Base-by-base conservation (phyloP, 768 basidiomycete species). In the Lactarius sp. region DNA sequence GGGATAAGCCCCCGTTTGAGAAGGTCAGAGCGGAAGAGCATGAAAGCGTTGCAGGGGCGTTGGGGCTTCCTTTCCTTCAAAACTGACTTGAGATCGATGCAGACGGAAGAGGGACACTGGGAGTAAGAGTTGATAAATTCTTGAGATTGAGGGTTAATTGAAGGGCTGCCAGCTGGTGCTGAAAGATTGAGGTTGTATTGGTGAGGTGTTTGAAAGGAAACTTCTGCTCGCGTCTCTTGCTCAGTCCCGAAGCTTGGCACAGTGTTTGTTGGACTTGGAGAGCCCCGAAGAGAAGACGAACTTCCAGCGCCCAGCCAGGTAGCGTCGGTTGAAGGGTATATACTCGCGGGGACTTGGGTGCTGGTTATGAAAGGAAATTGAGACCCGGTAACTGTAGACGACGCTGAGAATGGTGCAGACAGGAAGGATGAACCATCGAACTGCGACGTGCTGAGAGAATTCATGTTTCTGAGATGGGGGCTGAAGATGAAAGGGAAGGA, bases 11-110 rank as follows among this genome's bases (percentile, higher is more conserved):
- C 74, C 2, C 72, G 75, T 66, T 79, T 78, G 12, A 84, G 74
- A 31, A 82, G 76, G 64, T 82, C 77, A 27, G 80, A 81, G 49
- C 84, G 77, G 72, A 79, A 85, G 54, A 85, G 73, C 66, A 85
- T 81, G 71, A 85, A 85, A 14, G 84, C 81, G 69, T 85, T 84
- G 14, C 81, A 71, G 0, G 84, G 80, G 7, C 83, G 77, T 37
- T 79, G 78, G 20, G 80, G 76, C 52, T 77, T 77, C 47, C 71
- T 67, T 16, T 57, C 22, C 27, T 66, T 53, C n/a, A 61, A 49
- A 16, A 51, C 51, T 4, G 49, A 33, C 31, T 51, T 44, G 39
- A 12, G 16, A 6, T 33, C 46, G 18, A 42, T 22, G 52, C 22
- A 8, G 46, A 39, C 18, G 13, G 27, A 44, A 3, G 36, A 18